Base-by-base conservation (phyloP, 1,284 basidiomycete species). In the Cutaneotrichosporon daszewskae region DNA sequence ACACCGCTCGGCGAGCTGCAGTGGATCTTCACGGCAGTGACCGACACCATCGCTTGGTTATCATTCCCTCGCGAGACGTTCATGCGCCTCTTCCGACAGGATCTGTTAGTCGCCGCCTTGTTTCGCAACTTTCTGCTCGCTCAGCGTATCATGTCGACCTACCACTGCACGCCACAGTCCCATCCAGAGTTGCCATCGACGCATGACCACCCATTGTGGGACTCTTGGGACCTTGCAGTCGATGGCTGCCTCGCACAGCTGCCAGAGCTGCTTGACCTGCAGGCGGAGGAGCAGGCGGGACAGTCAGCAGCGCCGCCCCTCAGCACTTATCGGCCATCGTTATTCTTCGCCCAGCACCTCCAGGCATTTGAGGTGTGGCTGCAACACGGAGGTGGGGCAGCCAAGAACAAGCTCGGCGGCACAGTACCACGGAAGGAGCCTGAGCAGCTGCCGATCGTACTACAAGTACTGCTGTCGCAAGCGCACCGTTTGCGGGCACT, bases 301-400 rank as follows among this genome's bases (percentile, higher is more conserved):
- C 24, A 57, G 61, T 29, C 68, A 66, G 33, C 55, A 28, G 20
- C 69, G 47, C 67, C 51, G 24, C 66, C 59, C 17, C 54, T 50
- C 7, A 67, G 64, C 52, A 68, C 74, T 8, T 97, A 97, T 69
- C 72, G 83, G 27, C 86, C 89, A n/a, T 95, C 86, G 60, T 79
- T 83, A 35, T 98, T 98, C 74, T 98, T 98, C 72, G 81, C 87
- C 3, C 92, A 98, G 63, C 92, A 97, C 62, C 78, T 98, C 31
- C 94, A 89, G 4, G 94, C 95, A 0, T 98, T 98, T 60, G 89
- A 97, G 63, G 88, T 98, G 14, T 98, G 95, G 94, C 89, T 98
- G 59, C 85, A 87, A 16, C 81, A 90, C 44, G 88, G 89, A 14
- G 87, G 87, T 11, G 55, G 60, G 1, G 56, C 58, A 0, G 57